A percentile compares a stretch with the other conserved stretches of the same genome.
These are phyloP conservation scores for Talaromyces funiculosus DNA, from an alignment of 2,329 filamentous ascomycete genomes.

Conservation along the genomic window DNA sequence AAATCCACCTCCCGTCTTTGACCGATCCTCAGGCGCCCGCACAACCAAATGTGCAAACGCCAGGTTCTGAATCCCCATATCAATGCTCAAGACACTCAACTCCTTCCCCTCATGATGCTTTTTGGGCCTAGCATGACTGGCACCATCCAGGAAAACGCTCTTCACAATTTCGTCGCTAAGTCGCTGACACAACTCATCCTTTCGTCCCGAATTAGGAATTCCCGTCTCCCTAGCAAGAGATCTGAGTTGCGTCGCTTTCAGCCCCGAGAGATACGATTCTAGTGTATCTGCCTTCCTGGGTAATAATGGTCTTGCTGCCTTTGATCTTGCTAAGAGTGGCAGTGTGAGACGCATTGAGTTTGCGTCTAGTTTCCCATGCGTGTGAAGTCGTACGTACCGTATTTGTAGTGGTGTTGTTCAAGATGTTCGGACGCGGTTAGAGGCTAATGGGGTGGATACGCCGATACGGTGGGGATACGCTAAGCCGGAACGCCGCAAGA, in stretches of 20 bases:
- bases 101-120: neutral
- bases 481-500: neutral
- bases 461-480: neutral
- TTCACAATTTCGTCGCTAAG: conserved; percentile 33
- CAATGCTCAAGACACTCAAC: conserved; percentile 65
- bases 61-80: conserved; percentile 78
- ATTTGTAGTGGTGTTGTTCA: neutral
- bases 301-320: neutral
- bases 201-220: conserved; percentile 54
- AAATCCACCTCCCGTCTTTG: conserved; percentile 14
- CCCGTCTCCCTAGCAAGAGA: conserved; percentile 57
- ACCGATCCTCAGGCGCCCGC: neutral
- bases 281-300: neutral
- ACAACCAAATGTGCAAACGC: conserved; percentile 62
- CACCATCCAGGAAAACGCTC: conserved; percentile 13
- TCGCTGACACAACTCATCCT: conserved; percentile 49
- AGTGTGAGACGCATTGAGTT: conserved; percentile 7
- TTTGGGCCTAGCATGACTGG: neutral
- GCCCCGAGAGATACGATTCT: conserved; percentile 24
- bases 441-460: neutral
- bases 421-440: neutral
- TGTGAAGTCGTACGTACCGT: neutral
- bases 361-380: too few relatives aligned
- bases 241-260: conserved; percentile 53
- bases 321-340: neutral